Evolutionary conservation across 352 stramenopile genomes (phyloP), one percentile per base, ranked within the genome.

Genomic region (Phytophthora macrochlamydospora): DNA sequence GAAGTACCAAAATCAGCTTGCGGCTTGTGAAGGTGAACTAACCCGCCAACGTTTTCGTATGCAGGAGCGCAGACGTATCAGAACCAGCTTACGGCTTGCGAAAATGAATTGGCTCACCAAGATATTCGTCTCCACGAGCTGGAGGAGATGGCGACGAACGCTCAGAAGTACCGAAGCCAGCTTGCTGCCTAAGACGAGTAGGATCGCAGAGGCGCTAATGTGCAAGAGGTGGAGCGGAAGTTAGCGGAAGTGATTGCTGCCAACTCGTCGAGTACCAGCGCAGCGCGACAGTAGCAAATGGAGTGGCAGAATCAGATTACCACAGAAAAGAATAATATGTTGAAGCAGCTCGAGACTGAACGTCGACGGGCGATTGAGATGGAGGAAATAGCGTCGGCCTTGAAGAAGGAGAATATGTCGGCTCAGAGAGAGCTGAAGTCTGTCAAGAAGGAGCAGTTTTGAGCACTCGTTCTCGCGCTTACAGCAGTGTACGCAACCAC

Each of bases 281-380:
- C 64, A 43, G 62, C 62, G 13, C 46, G 69, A 14, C 62, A 83
- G 18, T 24, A 24, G 44, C 79, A 85, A 29, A 72, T 42, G 3
- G 78, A 89, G 32, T 64, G 61, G 45, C 62, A 79, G 9, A 67
- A 68, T n/a, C 76, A 75, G 44, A 63, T 88, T 33, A 70, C 71
- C 2, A 64, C 58, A 4, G 84, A 91, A 56, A 87, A 83, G 46
- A 82, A 59, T 35, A 59, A 80, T 4, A 45, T 92, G 29, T 33
- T 78, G 42, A 72, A 74, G 6, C 62, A 80, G 32, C 51, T 92
- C 32, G 59, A 81, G 7, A 52, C 76, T 2, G 84, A 90, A 46
- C 78, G 79, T 6, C 52, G 55, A 46, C 75, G 72, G 9, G 68
- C 72, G 6, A 67, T 78, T 46, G 62, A 75, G 7, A 29, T 66